phyloP scores from a whole-genome alignment of 2,329 filamentous ascomycete genomes.

The Emergomyces pasteurianus region DNA sequence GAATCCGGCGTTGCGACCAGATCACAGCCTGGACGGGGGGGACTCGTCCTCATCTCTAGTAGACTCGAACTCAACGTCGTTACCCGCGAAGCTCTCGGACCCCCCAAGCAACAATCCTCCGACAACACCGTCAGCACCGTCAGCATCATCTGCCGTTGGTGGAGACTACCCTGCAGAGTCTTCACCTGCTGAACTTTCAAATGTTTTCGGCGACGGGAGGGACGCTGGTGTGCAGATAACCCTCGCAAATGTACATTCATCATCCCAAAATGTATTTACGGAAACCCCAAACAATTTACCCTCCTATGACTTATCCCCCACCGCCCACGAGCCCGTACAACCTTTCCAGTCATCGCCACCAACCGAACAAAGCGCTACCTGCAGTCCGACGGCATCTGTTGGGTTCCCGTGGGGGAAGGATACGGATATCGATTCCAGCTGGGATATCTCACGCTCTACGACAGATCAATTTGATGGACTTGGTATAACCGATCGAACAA shows the following conservation, averaged over 20 bases:
- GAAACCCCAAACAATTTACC: not conserved
- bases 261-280: not conserved
- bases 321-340: not conserved
- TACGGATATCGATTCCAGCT: not conserved
- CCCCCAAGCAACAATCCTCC: not conserved
- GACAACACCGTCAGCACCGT: not conserved
- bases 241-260: not conserved
- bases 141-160: too few relatives aligned
- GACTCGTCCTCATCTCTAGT: not conserved
- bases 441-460: not conserved
- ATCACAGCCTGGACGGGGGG: slow-evolving; percentile 18
- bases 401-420: not conserved
- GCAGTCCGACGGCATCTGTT: not conserved
- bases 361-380: not conserved
- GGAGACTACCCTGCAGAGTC: not conserved
- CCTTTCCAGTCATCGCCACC: not conserved
- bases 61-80: not conserved
- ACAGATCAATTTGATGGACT: slow-evolving; percentile 8
- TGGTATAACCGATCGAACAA: slow-evolving; percentile 9
- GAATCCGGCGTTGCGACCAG: slow-evolving; percentile 44
- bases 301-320: not conserved
- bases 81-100: not conserved
- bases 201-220: not conserved
- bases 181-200: not conserved
- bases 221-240: not conserved